Base-by-base conservation (phyloP, 345 rosid genomes). In the Rhodamnia rubescens region DNA sequence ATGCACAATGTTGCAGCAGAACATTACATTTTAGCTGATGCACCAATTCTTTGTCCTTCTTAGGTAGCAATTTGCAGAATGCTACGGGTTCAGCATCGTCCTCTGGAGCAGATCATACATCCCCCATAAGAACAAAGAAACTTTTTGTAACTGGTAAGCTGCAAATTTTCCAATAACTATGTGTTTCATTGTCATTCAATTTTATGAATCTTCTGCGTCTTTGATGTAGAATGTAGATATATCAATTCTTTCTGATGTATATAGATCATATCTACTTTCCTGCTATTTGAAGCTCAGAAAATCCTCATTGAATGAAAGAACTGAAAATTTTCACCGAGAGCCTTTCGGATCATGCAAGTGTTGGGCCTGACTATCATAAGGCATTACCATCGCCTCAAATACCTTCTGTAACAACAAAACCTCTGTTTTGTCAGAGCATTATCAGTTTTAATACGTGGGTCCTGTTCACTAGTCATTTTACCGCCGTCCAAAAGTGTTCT, bases 71-170 rank as follows among this genome's bases (percentile, higher is more conserved):
- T 86, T 83, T 86, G 27, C 86, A 87, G 81, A 86, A 84, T 82
- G 81, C 89, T 75, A 84, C 54, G 0, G 82, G 75, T 82, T 74
- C 47, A 27, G 15, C 84, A 52, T 90, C 86, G 20, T 87, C 92
- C 88, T 90, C 90, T 52, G 89, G 88, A 87, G 86, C 85, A 82
- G 88, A 84, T 87, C 89, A 89, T 69, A 57, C 26, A 24, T 51
- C 87, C 50, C 88, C 93, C 5, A 69, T 93, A 57, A 92, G 88
- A 87, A 94, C 98, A 27, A 97, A 94, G 90, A 97, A 97, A 86
- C 98, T 95, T 82, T 97, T 97, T 92, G 88, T 97, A 78, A 95
- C 99, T 61, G 99, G 98, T 97, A 92, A 81, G 92, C 81, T 29
- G 51, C 55, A 59, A 52, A 61, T 85, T 83, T 82, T 86, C 21